phyloP scores from a whole-genome alignment of 139 green algal genomes.

The Asterochloris erici region DNA sequence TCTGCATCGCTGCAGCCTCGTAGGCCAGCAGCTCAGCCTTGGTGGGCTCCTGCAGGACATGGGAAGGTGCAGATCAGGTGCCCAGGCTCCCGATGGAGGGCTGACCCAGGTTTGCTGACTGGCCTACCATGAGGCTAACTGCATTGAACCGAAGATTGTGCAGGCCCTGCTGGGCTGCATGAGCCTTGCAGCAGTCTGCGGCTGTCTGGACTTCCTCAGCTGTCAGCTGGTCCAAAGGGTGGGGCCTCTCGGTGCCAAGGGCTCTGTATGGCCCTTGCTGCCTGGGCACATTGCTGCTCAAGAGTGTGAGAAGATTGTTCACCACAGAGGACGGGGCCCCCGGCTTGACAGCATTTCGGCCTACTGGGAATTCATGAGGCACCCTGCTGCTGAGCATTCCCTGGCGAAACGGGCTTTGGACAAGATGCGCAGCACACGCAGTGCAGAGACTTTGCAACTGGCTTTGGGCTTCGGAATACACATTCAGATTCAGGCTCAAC shows the following conservation, averaged over 20 bases:
- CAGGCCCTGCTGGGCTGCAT: conserved; percentile 24
- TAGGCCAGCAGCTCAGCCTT: conserved; percentile 50
- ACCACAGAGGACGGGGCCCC: too few relatives aligned
- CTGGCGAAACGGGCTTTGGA: conserved; percentile 6
- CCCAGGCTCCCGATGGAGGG: background rate
- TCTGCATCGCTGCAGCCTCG: conserved; percentile 13
- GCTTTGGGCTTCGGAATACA: too few relatives aligned
- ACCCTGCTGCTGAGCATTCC: conserved; percentile 9
- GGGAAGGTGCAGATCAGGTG: too few relatives aligned
- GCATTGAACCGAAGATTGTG: conserved; percentile 42
- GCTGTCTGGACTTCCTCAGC: conserved; percentile 38
- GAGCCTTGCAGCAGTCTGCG: conserved; percentile 22
- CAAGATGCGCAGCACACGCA: conserved; percentile 8
- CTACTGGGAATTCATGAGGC: background rate
- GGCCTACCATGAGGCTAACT: conserved; percentile 37
- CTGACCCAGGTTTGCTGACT: background rate
- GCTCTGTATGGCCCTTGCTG: too few relatives aligned
- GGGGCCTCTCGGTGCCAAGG: background rate
- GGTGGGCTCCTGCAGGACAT: conserved; percentile 41
- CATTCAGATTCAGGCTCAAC: too few relatives aligned
- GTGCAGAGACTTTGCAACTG: background rate
- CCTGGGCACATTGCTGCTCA: too few relatives aligned
- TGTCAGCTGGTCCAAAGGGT: conserved; percentile 45
- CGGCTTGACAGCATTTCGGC: too few relatives aligned
- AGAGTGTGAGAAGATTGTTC: too few relatives aligned